Conservation (phyloP, 2,329 filamentous ascomycete genomes). For the Arthrobotrys sinensis region DNA sequence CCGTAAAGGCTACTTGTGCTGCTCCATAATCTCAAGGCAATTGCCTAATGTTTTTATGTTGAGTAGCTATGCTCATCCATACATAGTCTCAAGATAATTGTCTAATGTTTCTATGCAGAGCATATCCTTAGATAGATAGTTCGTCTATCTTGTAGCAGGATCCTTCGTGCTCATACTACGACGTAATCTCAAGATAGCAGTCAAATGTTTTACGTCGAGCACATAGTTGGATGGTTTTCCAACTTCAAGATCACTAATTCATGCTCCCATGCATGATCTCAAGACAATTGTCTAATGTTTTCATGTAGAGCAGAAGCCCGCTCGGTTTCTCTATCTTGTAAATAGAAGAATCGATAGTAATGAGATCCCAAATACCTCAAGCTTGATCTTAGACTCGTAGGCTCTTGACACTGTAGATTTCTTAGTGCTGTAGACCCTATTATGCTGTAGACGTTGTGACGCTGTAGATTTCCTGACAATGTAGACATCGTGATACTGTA, state of each 20-base stretch:
- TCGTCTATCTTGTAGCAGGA: not conserved
- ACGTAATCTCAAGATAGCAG: not conserved
- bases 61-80: not conserved
- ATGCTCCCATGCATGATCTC: not conserved
- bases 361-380: too few species aligned
- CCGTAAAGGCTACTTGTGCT: too few species aligned
- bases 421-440: too few species aligned
- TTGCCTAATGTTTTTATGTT: conserved; percentile 12
- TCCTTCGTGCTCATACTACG: not conserved
- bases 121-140: not conserved
- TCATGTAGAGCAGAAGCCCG: not conserved
- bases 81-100: not conserved
- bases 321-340: not conserved
- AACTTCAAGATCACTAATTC: not conserved
- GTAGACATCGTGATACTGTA: too few species aligned
- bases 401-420: too few species aligned
- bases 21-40: not conserved
- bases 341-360: too few species aligned
- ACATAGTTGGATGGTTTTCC: not conserved
- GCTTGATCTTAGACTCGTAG: too few species aligned
- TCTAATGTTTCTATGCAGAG: not conserved
- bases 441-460: too few species aligned
- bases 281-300: conserved; percentile 13
- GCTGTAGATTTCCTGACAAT: too few species aligned
- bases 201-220: conserved; percentile 6